Conservation (phyloP, 768 basidiomycete genomes). For the Calocybe gangraenosa region DNA sequence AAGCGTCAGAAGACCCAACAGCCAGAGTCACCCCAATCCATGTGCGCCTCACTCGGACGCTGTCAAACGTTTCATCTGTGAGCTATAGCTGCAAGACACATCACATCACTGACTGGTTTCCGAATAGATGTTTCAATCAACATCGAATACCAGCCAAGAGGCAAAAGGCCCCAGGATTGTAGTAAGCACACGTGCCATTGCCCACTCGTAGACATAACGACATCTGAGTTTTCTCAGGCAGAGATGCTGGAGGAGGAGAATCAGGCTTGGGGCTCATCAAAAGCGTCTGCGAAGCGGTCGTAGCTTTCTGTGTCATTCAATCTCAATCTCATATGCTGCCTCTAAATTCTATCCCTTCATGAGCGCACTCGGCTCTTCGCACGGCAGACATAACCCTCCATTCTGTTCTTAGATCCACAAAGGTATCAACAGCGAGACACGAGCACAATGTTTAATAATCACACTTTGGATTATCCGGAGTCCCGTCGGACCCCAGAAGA, state of each 20-base stretch:
- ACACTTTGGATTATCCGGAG: slow-evolving; percentile 2
- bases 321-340: neutral
- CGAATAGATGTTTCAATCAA: neutral
- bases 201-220: neutral
- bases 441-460: neutral
- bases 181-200: neutral
- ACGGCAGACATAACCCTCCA: neutral
- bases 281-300: neutral
- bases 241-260: slow-evolving; percentile 12
- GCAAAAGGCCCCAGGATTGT: neutral
- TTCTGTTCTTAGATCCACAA: neutral
- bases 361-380: neutral
- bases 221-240: neutral
- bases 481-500: slow-evolving; percentile 4
- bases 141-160: neutral
- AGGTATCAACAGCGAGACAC: too few species aligned
- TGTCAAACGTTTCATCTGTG: slow-evolving; percentile 6
- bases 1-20: neutral
- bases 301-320: neutral
- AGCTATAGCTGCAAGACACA: neutral
- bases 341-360: neutral
- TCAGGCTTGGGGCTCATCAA: slow-evolving; percentile 2
- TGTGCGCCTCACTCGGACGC: neutral
- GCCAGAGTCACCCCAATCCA: neutral
- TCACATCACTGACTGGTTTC: neutral